Base-by-base conservation (phyloP, 805 yeast species). In the Teunomyces tritomae region DNA sequence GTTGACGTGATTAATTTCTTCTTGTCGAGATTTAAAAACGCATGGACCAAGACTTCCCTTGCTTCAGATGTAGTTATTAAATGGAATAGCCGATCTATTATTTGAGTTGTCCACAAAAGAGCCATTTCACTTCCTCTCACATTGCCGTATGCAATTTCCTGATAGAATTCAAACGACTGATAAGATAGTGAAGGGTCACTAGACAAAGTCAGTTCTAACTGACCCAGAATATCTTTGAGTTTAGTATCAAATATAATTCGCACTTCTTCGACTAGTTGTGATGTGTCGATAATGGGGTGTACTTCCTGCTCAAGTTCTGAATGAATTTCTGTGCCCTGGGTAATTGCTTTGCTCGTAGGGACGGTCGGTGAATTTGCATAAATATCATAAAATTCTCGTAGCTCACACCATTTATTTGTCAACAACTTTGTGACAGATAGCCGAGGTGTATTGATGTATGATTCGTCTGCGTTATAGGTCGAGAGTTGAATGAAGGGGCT, bases 321-420 rank as follows among this genome's bases (percentile, higher is more conserved):
- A 61, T 86, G 91, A 4, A 68, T 67, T 28, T 54, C 56, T 4
- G 64, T 58, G 0, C 92, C 92, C 9, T 65, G 52, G 2, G 48
- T 47, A 71, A 84, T 74, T 2, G 76, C 72, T 2, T 50, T 54
- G 4, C 76, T 76, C 17, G 63, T 62, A 28, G 55, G 46, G 36
- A 49, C 36, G 2, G 56, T 56, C 2, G 61, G 64, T 5, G 74
- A 65, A 16, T 74, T 73, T 0, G 83, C 66, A 54, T 78, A 85
- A 0, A 81, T 58, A 20, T 74, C 71, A 58, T 80, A 86, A 49
- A 76, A 72, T 14, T 68, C 72, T 35, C 81, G 66, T 40, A 86
- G 64, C 61, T 87, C 92, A 68, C 94, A 87, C 87, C 89, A 86
- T 11, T 74, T 63, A 28, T 77, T 71, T 0, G 85, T 78, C 8